phyloP scores from a whole-genome alignment of 257 asterid species.

The Craterostigma plantagineum region DNA sequence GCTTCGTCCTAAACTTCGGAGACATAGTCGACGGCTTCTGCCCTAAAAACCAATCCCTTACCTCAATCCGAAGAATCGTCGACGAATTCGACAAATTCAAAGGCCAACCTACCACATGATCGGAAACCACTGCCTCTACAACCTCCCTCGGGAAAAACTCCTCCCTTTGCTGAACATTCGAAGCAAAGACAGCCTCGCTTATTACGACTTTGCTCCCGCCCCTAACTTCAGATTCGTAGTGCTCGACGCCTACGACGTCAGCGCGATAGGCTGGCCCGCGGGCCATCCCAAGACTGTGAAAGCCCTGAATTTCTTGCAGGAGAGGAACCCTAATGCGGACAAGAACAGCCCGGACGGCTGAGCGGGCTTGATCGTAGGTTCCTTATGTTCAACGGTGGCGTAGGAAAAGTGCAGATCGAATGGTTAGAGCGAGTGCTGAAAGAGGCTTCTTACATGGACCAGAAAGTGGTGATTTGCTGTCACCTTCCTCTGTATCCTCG shows the following conservation, averaged over 20 bases:
- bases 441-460: slow-evolving; percentile 41
- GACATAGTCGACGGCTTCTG: slow-evolving; percentile 85
- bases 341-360: slow-evolving; percentile 78
- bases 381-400: slow-evolving; percentile 77
- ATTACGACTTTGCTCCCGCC: slow-evolving; percentile 69
- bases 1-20: slow-evolving; percentile 59
- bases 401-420: slow-evolving; percentile 63
- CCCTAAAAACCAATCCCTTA: slow-evolving; percentile 57
- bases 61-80: slow-evolving; percentile 30
- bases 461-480: slow-evolving; percentile 63
- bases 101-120: slow-evolving; percentile 85
- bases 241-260: slow-evolving; percentile 76
- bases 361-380: slow-evolving; percentile 59
- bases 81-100: slow-evolving; percentile 28
- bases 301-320: slow-evolving; percentile 41
- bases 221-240: slow-evolving; percentile 65
- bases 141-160: slow-evolving; percentile 71
- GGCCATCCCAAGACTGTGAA: slow-evolving; percentile 46
- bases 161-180: slow-evolving; percentile 58
- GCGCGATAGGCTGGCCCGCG: slow-evolving; percentile 76
- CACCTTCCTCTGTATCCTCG: slow-evolving; percentile 61
- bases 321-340: slow-evolving; percentile 64
- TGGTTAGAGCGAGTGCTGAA: slow-evolving; percentile 60
- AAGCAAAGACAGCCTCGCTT: slow-evolving; percentile 29
- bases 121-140: slow-evolving; percentile 92